Conservation (phyloP, 176 grass and related monocot genomes). For the Oryza rufipogon region DNA sequence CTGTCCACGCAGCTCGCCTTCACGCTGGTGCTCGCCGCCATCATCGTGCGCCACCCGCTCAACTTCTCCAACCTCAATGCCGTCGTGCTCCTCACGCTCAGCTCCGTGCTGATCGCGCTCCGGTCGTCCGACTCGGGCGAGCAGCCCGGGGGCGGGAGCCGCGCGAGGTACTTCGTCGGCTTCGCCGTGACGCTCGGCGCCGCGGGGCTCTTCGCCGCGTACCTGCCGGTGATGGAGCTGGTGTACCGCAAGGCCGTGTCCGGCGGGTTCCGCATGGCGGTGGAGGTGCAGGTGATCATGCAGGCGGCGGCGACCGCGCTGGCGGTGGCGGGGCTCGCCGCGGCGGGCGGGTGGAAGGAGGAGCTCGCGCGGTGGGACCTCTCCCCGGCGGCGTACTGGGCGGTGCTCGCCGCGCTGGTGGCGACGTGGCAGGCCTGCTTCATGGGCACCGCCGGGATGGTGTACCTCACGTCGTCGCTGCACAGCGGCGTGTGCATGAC, state of each 20-base stretch:
- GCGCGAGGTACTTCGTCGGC: constrained; percentile 56
- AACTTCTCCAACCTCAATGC: constrained; percentile 90
- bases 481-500: constrained; percentile 98
- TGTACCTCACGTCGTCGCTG: constrained; percentile 87
- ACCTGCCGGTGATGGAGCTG: constrained; percentile 88
- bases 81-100: constrained; percentile 81
- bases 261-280: constrained; percentile 66
- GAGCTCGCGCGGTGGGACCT: constrained; percentile 65
- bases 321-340: constrained; percentile 56
- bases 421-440: constrained; percentile 91
- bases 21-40: constrained; percentile 74
- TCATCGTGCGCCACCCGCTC: constrained; percentile 81
- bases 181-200: constrained; percentile 81
- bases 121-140: constrained; percentile 57
- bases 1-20: constrained; percentile 92
- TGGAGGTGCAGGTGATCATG: constrained; percentile 93
- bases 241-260: constrained; percentile 64
- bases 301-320: constrained; percentile 82
- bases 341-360: constrained; percentile 37
- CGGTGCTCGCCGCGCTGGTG: constrained; percentile 54
- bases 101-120: constrained; percentile 73
- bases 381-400: constrained; percentile 62
- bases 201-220: constrained; percentile 75
- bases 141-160: constrained; percentile 50
- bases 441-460: constrained; percentile 86